Percentiles rank a stretch among this genome's conserved stretches.
Evolutionary conservation across 306 rosid genomes (phyloP).

Genomic region (Hippophae gyantsensis): DNA sequence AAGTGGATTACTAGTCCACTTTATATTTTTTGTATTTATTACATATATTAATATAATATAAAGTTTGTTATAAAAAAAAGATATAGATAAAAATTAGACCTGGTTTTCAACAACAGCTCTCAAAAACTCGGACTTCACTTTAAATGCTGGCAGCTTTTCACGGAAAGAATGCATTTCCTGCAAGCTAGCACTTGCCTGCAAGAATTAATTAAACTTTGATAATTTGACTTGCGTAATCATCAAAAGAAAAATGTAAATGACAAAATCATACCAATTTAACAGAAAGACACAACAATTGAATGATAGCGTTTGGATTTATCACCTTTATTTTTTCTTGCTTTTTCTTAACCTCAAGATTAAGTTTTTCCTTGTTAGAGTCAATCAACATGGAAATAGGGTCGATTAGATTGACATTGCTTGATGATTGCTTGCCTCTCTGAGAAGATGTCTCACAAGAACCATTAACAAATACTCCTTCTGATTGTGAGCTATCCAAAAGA

Average conservation of each 20-base stretch:
- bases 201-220: conserved; percentile 5
- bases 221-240: conserved; percentile 8
- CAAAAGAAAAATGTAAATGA: conserved; percentile 13
- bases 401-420: conserved; percentile 11
- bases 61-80: background rate
- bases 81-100: conserved; percentile 29
- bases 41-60: too few relatives aligned
- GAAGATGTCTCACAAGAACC: conserved; percentile 30
- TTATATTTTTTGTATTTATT: too few relatives aligned
- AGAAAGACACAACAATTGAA: conserved; percentile 2
- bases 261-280: conserved; percentile 4
- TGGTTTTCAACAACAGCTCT: conserved; percentile 72
- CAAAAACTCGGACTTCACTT: conserved; percentile 68
- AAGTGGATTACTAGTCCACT: too few relatives aligned
- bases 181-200: conserved; percentile 48
- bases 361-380: conserved; percentile 51
- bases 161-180: conserved; percentile 62
- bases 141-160: conserved; percentile 82
- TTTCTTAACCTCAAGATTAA: conserved; percentile 57
- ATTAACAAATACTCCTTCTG: conserved; percentile 19
- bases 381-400: conserved; percentile 23
- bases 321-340: conserved; percentile 68
- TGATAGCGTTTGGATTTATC: conserved; percentile 13
- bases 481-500: conserved; percentile 55
- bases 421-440: conserved; percentile 34